A percentile compares a stretch with the other conserved stretches of the same genome.
These are phyloP conservation scores for Paraphoma sp. DNA, from an alignment of 2,329 filamentous ascomycete genomes.

Conservation along the genomic window DNA sequence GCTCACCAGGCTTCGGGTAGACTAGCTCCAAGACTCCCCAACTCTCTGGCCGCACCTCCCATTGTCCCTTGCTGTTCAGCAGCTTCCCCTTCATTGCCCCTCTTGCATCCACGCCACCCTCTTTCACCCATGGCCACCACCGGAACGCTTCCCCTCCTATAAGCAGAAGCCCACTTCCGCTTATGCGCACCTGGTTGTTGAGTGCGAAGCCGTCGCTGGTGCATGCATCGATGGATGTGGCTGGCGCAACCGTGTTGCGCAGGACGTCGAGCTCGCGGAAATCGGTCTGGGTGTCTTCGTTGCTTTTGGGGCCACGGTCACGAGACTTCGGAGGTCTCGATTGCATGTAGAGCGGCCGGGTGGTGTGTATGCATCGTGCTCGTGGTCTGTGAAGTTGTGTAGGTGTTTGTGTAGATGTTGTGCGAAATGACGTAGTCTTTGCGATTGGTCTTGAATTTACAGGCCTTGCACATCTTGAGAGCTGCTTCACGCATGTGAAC, in stretches of 20 bases:
- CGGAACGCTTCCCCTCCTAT: constrained; percentile 86
- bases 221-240: constrained; percentile 84
- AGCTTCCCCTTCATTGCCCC: constrained; percentile 55
- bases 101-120: constrained; percentile 39
- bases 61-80: constrained; percentile 79
- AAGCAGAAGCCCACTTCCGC: constrained; percentile 74
- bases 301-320: constrained; percentile 67
- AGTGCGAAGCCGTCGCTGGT: constrained; percentile 84
- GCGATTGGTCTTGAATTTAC: not conserved
- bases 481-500: constrained; percentile 9
- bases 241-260: constrained; percentile 74
- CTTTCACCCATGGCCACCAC: constrained; percentile 81
- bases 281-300: constrained; percentile 72
- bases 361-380: constrained; percentile 29
- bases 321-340: constrained; percentile 52
- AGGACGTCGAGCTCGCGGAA: constrained; percentile 82
- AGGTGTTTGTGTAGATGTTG: constrained; percentile 1
- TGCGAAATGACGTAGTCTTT: constrained; percentile 3
- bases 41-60: constrained; percentile 72
- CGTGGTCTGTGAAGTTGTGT: not conserved
- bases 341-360: constrained; percentile 16
- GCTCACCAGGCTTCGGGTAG: constrained; percentile 87
- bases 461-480: constrained; percentile 9
- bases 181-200: constrained; percentile 77
- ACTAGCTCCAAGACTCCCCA: constrained; percentile 79